phyloP scores from a whole-genome alignment of 2,329 filamentous ascomycete genomes.

The Phoma sp. region DNA sequence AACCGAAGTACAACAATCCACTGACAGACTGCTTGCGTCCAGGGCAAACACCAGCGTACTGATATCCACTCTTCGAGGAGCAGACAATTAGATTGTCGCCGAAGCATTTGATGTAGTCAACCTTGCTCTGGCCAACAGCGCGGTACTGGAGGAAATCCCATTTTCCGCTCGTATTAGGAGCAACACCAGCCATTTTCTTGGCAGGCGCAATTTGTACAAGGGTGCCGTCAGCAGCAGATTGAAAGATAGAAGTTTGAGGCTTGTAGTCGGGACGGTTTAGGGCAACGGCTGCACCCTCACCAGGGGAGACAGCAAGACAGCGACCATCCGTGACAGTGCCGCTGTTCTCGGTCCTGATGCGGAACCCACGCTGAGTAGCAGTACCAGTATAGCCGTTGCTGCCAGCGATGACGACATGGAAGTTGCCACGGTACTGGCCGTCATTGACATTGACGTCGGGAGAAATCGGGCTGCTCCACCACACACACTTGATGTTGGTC shows the following conservation, averaged over 20 bases:
- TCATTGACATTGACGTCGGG: constrained; percentile 30
- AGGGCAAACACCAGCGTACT: constrained; percentile 6
- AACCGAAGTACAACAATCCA: constrained; percentile 6
- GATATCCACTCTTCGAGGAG: neutral
- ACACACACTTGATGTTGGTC: constrained; percentile 40
- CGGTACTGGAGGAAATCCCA: constrained; percentile 11
- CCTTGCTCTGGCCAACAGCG: neutral
- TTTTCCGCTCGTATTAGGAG: constrained; percentile 1
- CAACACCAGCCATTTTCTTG: constrained; percentile 1
- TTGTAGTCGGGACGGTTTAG: constrained; percentile 5
- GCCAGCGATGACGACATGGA: constrained; percentile 26
- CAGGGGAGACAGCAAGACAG: constrained; percentile 6
- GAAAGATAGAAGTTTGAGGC: constrained; percentile 4
- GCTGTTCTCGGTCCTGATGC: constrained; percentile 4
- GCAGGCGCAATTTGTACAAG: neutral
- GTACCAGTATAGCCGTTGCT: constrained; percentile 30
- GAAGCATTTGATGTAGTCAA: constrained; percentile 7
- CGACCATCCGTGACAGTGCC: constrained; percentile 1
- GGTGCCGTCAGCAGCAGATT: neutral
- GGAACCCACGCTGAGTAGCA: constrained; percentile 2
- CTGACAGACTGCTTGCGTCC: constrained; percentile 7
- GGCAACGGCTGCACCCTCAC: constrained; percentile 4
- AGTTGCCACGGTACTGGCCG: constrained; percentile 31
- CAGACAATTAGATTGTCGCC: constrained; percentile 7
- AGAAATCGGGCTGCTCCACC: constrained; percentile 29